Base-by-base conservation (phyloP, 306 rosid genomes). In the Fragaria iinumae region DNA sequence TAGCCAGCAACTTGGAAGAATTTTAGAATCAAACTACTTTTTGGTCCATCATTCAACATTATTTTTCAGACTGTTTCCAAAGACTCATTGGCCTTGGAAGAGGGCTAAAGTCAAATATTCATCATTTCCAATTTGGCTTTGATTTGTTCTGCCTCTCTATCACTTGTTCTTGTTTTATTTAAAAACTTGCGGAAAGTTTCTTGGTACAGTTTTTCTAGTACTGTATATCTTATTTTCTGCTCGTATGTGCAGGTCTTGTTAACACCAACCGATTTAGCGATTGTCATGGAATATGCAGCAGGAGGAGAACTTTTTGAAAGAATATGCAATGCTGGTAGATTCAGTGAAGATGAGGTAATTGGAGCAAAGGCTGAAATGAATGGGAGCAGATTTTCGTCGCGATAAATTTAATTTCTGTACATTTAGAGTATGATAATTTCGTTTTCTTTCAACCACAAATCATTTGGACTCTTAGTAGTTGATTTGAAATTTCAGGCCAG, bases 241-340 rank as follows among this genome's bases (percentile, higher is more conserved):
- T 56, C 1, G 34, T 67, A n/a, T 70, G 10, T 6, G 74, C 82
- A 96, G 99, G 98, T 92, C 63, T 77, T 89, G 72, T 81, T 96
- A 17, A 92, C 99, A 79, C 89, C 97, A 44, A 91, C 91, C 39
- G 97, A 96, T 82, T 89, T 96, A 70, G 98, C 96, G 74, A 91
- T 96, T 65, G 89, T 96, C 65, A 96, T 96, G 99, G 99, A 96
- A 89, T 96, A 92, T 87, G 99, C 97, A 52, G 89, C 97, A 0
- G 98, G 96, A 2, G 99, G 99, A 83, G 99, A 96, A 81, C 89
- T 96, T 69, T 96, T 92, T 73, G 98, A 88, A 82, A 92, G 94
- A 83, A 96, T 96, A 81, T 91, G 98, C 82, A 89, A 81, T 78
- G 99, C 99, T 8, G 99, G 99, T 67, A 91, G 97, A 89, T 96